Base-by-base conservation (phyloP, 495 filamentous ascomycete genomes). In the Tuber borchii region DNA sequence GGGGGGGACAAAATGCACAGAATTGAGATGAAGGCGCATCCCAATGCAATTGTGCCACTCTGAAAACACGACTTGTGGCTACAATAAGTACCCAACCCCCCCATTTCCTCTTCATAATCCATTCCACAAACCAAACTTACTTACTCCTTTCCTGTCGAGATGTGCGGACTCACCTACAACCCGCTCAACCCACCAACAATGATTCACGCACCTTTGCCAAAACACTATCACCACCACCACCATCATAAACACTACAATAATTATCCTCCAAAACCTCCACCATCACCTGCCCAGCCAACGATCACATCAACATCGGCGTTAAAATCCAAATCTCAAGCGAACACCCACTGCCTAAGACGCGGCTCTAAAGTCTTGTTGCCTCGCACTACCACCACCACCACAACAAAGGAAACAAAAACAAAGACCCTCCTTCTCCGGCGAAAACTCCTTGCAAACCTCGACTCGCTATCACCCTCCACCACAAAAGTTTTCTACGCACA, bases 361-460 rank as follows among this genome's bases (percentile, higher is more conserved):
- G 75, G 73, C 70, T 79, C 76, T 73, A 69, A 34, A 71, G 61
- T n/a, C 71, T 79, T 39, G 46, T 79, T 16, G 78, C 73, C 77
- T 77, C 78, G 8, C 73, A 75, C 61, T 14, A 31, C 56, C 34
- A 37, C 34, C 34, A 37, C 34, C 26, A 34, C 14, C 56, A 31
- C 51, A 61, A 31, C n/a, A 61, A 65, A 12, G 4, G 31, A 34
- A 19, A 65, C 26, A 65, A 65, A 65, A 65, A 65, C 56, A 34
- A 65, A 65, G 26, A 65, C 14, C 14, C 56, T 65, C 56, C 26
- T 65, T 1, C 56, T 65, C 26, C 56, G 56, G 4, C 56, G 56
- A 65, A 65, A 65, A 19, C 56, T 65, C 56, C 26, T 65, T 4
- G 56, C 56, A 17, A 34, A 34, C 14, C 56, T 65, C 56, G 26